phyloP scores from a whole-genome alignment of 2,329 filamentous ascomycete genomes.

The Allantophomopsis lycopodina region DNA sequence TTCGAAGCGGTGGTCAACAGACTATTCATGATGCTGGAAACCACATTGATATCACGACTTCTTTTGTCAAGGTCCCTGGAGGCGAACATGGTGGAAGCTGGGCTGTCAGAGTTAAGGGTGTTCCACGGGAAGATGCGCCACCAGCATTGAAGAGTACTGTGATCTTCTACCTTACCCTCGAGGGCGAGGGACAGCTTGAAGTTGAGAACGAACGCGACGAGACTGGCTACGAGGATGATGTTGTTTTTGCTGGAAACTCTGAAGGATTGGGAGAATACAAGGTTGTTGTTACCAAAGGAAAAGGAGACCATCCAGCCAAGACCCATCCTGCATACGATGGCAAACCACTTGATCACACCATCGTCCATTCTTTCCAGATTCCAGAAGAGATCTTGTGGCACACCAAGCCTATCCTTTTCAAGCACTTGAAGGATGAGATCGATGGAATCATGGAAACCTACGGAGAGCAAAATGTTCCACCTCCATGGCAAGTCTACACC shows the following conservation, averaged over 20 bases:
- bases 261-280: conserved; percentile 66
- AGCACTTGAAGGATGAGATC: conserved; percentile 48
- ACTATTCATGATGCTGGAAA: conserved; percentile 86
- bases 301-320: conserved; percentile 45
- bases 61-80: conserved; percentile 86
- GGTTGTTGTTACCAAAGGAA: conserved; percentile 61
- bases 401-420: conserved; percentile 55
- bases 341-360: conserved; percentile 62
- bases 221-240: conserved; percentile 40
- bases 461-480: conserved; percentile 54
- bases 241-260: conserved; percentile 59
- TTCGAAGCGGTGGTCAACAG: conserved; percentile 73
- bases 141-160: conserved; percentile 60
- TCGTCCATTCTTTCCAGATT: conserved; percentile 58
- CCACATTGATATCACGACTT: conserved; percentile 77
- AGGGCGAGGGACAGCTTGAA: conserved; percentile 57
- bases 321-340: conserved; percentile 50
- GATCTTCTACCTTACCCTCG: conserved; percentile 70
- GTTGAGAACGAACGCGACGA: conserved; percentile 39
- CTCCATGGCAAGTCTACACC: conserved; percentile 76
- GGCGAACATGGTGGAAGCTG: conserved; percentile 80
- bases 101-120: conserved; percentile 78
- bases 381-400: conserved; percentile 70
- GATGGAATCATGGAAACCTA: conserved; percentile 44
- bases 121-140: conserved; percentile 55